Evolutionary conservation across 129 eudicot species (phyloP).

Genomic region (Gnaphalium uliginosum): DNA sequence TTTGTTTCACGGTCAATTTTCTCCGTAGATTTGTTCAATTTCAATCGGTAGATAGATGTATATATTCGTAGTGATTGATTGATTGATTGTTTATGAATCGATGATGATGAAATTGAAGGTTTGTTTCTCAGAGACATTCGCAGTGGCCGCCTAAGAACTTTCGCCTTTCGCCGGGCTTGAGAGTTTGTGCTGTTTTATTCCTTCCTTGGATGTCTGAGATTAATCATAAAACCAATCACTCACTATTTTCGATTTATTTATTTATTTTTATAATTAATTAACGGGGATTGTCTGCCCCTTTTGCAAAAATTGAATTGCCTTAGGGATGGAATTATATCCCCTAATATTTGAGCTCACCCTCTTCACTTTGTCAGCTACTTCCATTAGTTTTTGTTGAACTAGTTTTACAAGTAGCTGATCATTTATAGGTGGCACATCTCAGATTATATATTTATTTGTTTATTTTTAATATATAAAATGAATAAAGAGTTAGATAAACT

Average conservation of each 20-base stretch:
- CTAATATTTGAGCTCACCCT: constrained; percentile 25
- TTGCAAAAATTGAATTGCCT: constrained; percentile 32
- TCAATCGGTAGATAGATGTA: too few species aligned
- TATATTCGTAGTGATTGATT: neutral
- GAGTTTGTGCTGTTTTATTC: constrained; percentile 41
- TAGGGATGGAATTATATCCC: constrained; percentile 32
- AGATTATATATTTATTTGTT: neutral
- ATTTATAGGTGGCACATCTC: constrained; percentile 32
- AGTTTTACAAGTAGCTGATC: constrained; percentile 26
- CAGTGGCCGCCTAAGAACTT: constrained; percentile 74
- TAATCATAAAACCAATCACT: neutral
- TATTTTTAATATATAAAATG: neutral
- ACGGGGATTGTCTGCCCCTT: constrained; percentile 47
- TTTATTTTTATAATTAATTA: neutral
- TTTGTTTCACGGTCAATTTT: too few species aligned
- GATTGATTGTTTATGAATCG: neutral
- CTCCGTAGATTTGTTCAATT: too few species aligned
- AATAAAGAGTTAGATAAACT: too few species aligned
- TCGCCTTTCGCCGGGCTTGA: constrained; percentile 52
- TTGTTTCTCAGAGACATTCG: constrained; percentile 69
- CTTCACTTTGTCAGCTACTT: constrained; percentile 43
- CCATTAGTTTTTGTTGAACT: neutral
- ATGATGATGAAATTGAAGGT: constrained; percentile 52
- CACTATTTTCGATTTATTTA: neutral
- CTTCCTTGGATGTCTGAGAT: constrained; percentile 51